Evolutionary conservation across 495 filamentous ascomycete species (phyloP).

Genomic region (Neurospora sp.): DNA sequence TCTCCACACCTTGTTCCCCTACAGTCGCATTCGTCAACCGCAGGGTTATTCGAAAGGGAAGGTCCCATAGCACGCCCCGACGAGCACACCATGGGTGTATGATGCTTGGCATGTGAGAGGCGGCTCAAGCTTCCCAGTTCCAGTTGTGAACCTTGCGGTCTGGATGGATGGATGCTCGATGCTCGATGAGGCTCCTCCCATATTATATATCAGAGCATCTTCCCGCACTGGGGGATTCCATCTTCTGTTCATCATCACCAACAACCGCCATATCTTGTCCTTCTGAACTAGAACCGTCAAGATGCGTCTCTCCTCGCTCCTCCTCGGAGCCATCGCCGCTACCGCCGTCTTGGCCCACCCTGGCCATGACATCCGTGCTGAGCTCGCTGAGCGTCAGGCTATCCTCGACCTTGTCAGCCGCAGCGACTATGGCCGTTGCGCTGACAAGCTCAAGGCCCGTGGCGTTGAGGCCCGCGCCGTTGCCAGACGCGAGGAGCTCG

Average conservation of each 20-base stretch:
- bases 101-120: not conserved
- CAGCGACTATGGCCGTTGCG: slow-evolving; percentile 37
- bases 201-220: not conserved
- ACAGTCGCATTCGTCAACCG: not conserved
- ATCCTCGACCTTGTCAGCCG: slow-evolving; percentile 28
- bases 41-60: not conserved
- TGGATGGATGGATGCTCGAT: not conserved
- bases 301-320: slow-evolving; percentile 10
- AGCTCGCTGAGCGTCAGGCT: slow-evolving; percentile 34
- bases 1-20: too few relatives aligned
- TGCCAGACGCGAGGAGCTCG: slow-evolving; percentile 29
- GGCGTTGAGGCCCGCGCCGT: slow-evolving; percentile 36
- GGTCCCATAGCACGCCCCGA: not conserved
- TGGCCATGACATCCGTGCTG: slow-evolving; percentile 36
- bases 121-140: not conserved
- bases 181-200: not conserved
- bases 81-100: not conserved
- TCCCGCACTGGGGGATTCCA: not conserved
- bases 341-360: slow-evolving; percentile 30
- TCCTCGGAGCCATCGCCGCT: slow-evolving; percentile 7
- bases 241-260: not conserved
- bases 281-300: not conserved
- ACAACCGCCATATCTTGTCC: not conserved
- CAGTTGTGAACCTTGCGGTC: not conserved
- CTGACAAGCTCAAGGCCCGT: slow-evolving; percentile 38